Percentiles rank a stretch among this genome's conserved stretches.
Evolutionary conservation across 805 yeast species (phyloP).

Genomic region (Soucietia sequanensis): DNA sequence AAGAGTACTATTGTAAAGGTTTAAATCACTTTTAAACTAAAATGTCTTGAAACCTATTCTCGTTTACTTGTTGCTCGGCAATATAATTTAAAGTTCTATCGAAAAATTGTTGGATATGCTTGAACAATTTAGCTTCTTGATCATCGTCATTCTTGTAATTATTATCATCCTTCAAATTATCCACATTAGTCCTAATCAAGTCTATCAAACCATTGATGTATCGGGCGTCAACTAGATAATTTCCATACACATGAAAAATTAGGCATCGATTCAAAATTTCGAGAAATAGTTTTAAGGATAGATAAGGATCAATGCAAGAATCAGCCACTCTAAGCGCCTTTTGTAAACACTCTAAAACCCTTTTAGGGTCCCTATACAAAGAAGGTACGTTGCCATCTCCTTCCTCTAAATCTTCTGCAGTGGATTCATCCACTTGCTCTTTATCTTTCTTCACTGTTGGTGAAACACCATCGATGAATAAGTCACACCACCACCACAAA

Average conservation of each 20-base stretch:
- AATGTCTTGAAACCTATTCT: slow-evolving; percentile 64
- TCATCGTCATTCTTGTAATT: slow-evolving; percentile 20
- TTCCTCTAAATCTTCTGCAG: slow-evolving; percentile 22
- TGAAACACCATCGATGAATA: slow-evolving; percentile 26
- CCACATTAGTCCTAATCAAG: slow-evolving; percentile 67
- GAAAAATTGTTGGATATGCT: slow-evolving; percentile 40
- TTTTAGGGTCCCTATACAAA: slow-evolving; percentile 50
- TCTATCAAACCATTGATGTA: slow-evolving; percentile 87
- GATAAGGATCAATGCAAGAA: slow-evolving; percentile 79
- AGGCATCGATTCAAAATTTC: slow-evolving; percentile 86
- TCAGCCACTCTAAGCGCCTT: slow-evolving; percentile 88
- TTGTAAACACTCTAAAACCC: slow-evolving; percentile 89
- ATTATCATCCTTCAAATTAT: slow-evolving; percentile 34
- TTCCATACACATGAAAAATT: slow-evolving; percentile 82
- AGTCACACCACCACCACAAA: slow-evolving; percentile 87
- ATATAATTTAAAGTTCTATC: slow-evolving; percentile 73
- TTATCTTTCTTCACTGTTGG: slow-evolving; percentile 21
- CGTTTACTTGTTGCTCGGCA: slow-evolving; percentile 63
- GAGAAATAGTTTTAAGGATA: slow-evolving; percentile 77
- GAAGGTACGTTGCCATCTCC: slow-evolving; percentile 8
- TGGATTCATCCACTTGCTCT: slow-evolving; percentile 28
- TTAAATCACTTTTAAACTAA: slow-evolving; percentile 6
- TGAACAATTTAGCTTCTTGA: slow-evolving; percentile 27
- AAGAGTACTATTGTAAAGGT: too few relatives aligned
- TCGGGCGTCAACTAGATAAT: slow-evolving; percentile 62